Percentiles rank a stretch among this genome's conserved stretches.
Conservation (phyloP, 2,329 filamentous ascomycete genomes). For the Penicillium crustosum region DNA sequence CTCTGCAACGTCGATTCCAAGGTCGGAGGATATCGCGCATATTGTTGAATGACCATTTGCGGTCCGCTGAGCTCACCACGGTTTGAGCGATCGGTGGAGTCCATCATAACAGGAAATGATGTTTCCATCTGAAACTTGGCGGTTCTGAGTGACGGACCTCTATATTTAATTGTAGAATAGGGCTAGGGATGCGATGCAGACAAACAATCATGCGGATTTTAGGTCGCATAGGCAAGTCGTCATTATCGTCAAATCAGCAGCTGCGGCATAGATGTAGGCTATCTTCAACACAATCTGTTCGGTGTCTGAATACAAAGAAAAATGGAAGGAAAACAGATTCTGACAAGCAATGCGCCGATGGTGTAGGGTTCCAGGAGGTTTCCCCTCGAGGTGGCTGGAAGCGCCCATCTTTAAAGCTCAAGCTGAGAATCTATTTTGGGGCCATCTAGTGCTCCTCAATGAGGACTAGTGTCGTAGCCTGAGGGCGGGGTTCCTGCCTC, state of each 20-base stretch:
- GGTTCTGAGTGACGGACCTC: background rate
- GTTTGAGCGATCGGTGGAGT: slow-evolving; percentile 25
- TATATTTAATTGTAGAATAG: background rate
- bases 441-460: slow-evolving; percentile 24
- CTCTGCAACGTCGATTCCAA: slow-evolving; percentile 39
- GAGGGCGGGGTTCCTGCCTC: slow-evolving; percentile 30
- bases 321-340: background rate
- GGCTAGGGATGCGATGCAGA: slow-evolving; percentile 6
- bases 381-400: slow-evolving; percentile 27
- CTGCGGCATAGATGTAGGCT: background rate
- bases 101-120: slow-evolving; percentile 33
- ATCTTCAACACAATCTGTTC: background rate
- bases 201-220: slow-evolving; percentile 12
- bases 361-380: slow-evolving; percentile 19
- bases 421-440: slow-evolving; percentile 39
- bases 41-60: slow-evolving; percentile 40
- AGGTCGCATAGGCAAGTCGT: slow-evolving; percentile 6
- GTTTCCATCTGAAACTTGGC: slow-evolving; percentile 30
- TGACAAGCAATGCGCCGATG: background rate
- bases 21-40: slow-evolving; percentile 38
- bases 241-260: slow-evolving; percentile 10
- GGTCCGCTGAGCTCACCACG: slow-evolving; percentile 26
- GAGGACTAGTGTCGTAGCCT: slow-evolving; percentile 26
- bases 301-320: background rate
- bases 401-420: slow-evolving; percentile 24